A percentile compares a stretch with the other conserved stretches of the same genome.
Conservation (phyloP, 2,329 filamentous ascomycete species). For the Hymenotorrendiella dingleyae region DNA sequence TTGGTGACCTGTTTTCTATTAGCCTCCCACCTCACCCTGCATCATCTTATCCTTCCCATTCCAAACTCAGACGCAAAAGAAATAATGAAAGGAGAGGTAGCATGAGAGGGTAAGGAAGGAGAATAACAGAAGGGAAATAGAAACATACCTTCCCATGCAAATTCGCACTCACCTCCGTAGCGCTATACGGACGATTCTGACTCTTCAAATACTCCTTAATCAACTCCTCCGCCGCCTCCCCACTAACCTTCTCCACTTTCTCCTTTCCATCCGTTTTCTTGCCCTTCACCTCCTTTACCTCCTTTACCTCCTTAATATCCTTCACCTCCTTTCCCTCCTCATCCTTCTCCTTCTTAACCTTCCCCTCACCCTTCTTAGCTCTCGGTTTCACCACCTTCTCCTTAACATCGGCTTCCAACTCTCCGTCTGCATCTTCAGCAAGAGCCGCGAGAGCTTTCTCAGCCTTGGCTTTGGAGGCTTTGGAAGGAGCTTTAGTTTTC, state of each 20-base stretch:
- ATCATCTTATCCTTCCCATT: slow-evolving; percentile 18
- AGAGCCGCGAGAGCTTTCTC: slow-evolving; percentile 1
- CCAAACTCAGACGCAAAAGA: background rate
- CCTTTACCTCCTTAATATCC: too few relatives aligned
- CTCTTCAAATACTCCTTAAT: slow-evolving; percentile 32
- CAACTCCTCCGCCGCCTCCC: slow-evolving; percentile 30
- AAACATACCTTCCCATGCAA: slow-evolving; percentile 48
- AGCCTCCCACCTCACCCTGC: slow-evolving; percentile 21
- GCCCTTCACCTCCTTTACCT: background rate
- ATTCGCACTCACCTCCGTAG: slow-evolving; percentile 53
- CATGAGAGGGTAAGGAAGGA: too few relatives aligned
- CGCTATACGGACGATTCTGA: slow-evolving; percentile 36
- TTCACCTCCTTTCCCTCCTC: slow-evolving; percentile 11
- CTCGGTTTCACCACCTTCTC: slow-evolving; percentile 9
- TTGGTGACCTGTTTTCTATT: slow-evolving; percentile 20
- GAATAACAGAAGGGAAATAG: too few relatives aligned
- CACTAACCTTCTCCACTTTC: slow-evolving; percentile 25
- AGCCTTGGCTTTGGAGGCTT: slow-evolving; percentile 5
- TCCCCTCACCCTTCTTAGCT: background rate
- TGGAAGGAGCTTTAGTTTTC: slow-evolving; percentile 9
- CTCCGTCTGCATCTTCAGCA: background rate
- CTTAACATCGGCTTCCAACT: background rate
- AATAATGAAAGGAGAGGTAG: background rate
- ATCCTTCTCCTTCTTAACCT: slow-evolving; percentile 2
- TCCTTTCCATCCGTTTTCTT: slow-evolving; percentile 25